Base-by-base conservation (phyloP, 2,329 filamentous ascomycete species). In the Shiraia bambusicola region DNA sequence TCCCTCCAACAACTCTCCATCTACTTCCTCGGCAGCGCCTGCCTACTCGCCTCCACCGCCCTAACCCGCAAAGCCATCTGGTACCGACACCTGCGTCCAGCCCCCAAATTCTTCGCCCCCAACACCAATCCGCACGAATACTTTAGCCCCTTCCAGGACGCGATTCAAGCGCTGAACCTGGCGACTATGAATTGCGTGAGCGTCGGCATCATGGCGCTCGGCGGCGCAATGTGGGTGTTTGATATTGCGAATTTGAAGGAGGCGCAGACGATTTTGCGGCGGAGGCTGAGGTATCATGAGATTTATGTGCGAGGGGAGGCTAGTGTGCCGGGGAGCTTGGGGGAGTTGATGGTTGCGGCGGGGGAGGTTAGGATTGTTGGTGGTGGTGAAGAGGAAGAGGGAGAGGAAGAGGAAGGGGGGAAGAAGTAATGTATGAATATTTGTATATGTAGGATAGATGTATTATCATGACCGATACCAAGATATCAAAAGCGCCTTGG, bases 181-280 rank as follows among this genome's bases (percentile, higher is more conserved):
- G 93, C 92, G 0, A 95, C 91, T 0, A 77, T 96, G 55, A 95
- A 95, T 58, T 88, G 93, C 10, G 61, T 83, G 24, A 87, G 84
- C 56, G 80, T 93, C 35, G 84, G 78, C 1, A 82, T 95, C 66
- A 82, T 94, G 77, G 70, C 79, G 7, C 77, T 81, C 0, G 93
- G 92, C 3, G 89, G 86, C 0, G 67, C 84, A 9, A 75, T 88
- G 48, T 95, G 86, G 77, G 83, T 81, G 1, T 81, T 93, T 46
- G 86, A 96, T 65, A 80, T 97, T 26, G 70, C 68, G 19, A 71
- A 70, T 24, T 27, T 74, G 27, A 67, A 68, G 40, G 74, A 77
- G 82, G 82, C 61, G 77, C 75, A 32, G 38, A 81, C 70, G 78
- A 82, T 78, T 69, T 84, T 74, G 9, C 59, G 68, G 72, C 78